Base-by-base conservation (phyloP, 148 eudicot species). In the Chenopodium formosanum region DNA sequence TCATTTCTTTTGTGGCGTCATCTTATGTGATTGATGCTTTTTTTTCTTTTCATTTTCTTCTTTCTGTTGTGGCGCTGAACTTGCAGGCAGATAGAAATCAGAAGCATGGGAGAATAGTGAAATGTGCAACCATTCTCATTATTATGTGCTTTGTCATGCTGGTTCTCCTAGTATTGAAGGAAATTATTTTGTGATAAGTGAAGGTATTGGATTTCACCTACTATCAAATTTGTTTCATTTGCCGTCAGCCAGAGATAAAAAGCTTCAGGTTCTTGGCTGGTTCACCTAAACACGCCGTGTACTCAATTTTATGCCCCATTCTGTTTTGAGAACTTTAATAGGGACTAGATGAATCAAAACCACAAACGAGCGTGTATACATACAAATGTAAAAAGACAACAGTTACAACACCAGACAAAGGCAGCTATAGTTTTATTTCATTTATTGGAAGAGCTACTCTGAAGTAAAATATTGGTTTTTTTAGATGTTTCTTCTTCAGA, bases 91-190 rank as follows among this genome's bases (percentile, higher is more conserved):
- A 95, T 79, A 89, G 91, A 85, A 84, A 85, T 79, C 98, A 93
- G 83, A 95, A 86, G 85, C 86, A 88, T 50, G 98, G 97, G 44
- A 96, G 97, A 40, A 87, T 95, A 86, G 95, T 93, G 74, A 91
- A 80, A 84, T 95, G 98, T 76, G 98, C 94, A 29, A 89, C 97
- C 27, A 67, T 85, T 80, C 97, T 95, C 77, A 86, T 95, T 47
- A 93, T 95, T 70, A 92, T 95, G 98, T 95, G 98, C 87, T 91
- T 92, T 32, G 87, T 91, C 66, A 93, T 95, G 98, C 80, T 95
- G 82, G 88, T 92, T 72, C 94, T 95, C 83, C 85, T 95, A 62
- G 76, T 95, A 79, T 82, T 95, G 56, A 95, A 95, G 89, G 86
- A 84, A 76, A 93, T 94, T 79, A 7, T 95, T 73, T 89, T 89